Evolutionary conservation across 1,139 yeast species (phyloP).

Genomic region (Candida sanyaensis): DNA sequence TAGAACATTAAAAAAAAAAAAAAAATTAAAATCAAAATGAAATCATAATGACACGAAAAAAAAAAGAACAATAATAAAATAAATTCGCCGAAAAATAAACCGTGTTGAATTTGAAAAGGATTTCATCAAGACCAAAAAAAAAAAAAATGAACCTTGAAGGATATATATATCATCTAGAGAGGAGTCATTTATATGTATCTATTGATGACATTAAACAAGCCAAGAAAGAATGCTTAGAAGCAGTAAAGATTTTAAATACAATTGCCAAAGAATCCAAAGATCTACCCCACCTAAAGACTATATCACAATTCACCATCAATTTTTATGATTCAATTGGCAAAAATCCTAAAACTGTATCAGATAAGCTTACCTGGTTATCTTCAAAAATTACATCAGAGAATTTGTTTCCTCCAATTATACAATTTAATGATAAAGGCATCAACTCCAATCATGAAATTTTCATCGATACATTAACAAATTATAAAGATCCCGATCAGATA

Average conservation of each 20-base stretch:
- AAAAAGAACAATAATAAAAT: too few relatives aligned
- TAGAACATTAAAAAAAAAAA: neutral
- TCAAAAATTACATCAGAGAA: slow-evolving; percentile 30
- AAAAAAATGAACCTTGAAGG: slow-evolving; percentile 1
- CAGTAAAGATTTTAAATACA: slow-evolving; percentile 27
- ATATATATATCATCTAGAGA: slow-evolving; percentile 16
- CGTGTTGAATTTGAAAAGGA: too few relatives aligned
- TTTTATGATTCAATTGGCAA: slow-evolving; percentile 20
- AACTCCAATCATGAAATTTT: slow-evolving; percentile 18
- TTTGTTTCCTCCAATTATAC: slow-evolving; percentile 38
- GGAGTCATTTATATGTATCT: slow-evolving; percentile 18
- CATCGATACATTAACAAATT: slow-evolving; percentile 2
- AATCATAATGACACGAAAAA: neutral
- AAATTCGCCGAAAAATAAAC: too few relatives aligned
- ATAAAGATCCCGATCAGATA: slow-evolving; percentile 3
- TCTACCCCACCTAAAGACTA: slow-evolving; percentile 6
- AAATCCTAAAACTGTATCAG: slow-evolving; percentile 12
- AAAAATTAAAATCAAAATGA: too few relatives aligned
- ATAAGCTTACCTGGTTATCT: slow-evolving; percentile 46
- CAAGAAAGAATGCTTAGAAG: slow-evolving; percentile 22
- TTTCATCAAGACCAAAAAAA: neutral
- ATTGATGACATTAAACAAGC: slow-evolving; percentile 19
- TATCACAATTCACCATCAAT: slow-evolving; percentile 24
- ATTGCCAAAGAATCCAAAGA: slow-evolving; percentile 16
- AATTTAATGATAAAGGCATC: slow-evolving; percentile 16